Base-by-base conservation (phyloP, 176 grass and related monocot genomes). In the Carex myosuroides region DNA sequence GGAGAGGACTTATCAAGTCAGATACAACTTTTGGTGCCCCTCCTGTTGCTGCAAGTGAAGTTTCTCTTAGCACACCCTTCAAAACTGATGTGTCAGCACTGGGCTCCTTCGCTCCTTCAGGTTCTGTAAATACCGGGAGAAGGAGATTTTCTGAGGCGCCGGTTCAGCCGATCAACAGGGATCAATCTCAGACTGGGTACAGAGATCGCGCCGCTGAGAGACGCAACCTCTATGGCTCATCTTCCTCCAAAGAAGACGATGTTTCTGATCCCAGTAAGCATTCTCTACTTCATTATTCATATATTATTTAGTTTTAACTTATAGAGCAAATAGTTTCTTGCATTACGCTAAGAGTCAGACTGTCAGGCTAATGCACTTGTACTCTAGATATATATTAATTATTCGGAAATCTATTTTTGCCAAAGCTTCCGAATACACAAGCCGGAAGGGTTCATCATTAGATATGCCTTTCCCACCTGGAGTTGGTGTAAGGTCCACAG, bases 401-500 rank as follows among this genome's bases (percentile, higher is more conserved):
- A 67, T 89, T 81, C 89, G 88, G 89, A 89, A 87, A 98, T 98
- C 41, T 86, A 85, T 92, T 94, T 81, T 98, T 98, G 83, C 88
- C 73, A 90, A 62, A 97, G 94, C 88, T 89, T 90, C 87, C 90
- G 91, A 92, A 55, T 79, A 85, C 84, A 58, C 85, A 13, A 88
- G 84, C 75, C 91, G 85, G 89, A 99, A 93, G 90, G 89, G 87
- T 89, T 92, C 91, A 87, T 88, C 88, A 54, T 89, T 89, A 88
- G 86, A 89, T 80, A 99, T 99, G 96, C 96, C 96, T n/a, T 99
- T 95, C 71, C 96, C 96, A 60, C 96, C 96, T 65, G 96, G 93
- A 81, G 96, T 95, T 65, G 93, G 96, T 80, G 93, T 91, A 84
- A 86, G 89, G 64, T 85, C 87, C 50, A 78, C 81, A 82, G 93